Conservation (phyloP, 225 moss, liverwort and hornwort species). For the Takakia lepidozioides region DNA sequence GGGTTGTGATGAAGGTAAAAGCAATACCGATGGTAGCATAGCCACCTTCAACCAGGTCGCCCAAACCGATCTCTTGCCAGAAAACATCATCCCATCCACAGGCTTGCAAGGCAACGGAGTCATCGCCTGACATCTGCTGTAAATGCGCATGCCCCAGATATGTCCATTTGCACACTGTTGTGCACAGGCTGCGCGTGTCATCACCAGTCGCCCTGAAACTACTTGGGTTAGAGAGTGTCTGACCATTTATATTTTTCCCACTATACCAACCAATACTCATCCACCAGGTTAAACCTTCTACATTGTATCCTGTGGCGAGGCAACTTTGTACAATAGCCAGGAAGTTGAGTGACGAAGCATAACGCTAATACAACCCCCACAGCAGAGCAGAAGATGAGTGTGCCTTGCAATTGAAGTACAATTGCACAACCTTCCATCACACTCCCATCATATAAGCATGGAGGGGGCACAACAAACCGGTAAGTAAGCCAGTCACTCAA, state of each 20-base stretch:
- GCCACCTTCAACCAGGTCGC: constrained; percentile 83
- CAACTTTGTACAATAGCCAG: too few relatives aligned
- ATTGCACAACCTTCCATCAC: too few relatives aligned
- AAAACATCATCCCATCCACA: constrained; percentile 94
- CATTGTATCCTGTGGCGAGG: too few relatives aligned
- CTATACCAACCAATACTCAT: too few relatives aligned
- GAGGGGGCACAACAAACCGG: constrained; percentile 35
- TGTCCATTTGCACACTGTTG: constrained; percentile 96
- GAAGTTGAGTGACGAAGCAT: too few relatives aligned
- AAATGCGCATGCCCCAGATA: constrained; percentile 93
- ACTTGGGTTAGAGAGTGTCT: too few relatives aligned
- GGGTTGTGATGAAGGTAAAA: constrained; percentile 4
- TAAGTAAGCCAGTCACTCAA: constrained; percentile 98
- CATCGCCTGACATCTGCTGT: constrained; percentile 55
- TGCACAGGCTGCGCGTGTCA: constrained; percentile 93
- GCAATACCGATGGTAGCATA: constrained; percentile 86
- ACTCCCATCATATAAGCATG: not conserved
- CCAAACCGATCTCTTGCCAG: constrained; percentile 94
- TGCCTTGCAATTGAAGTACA: too few relatives aligned
- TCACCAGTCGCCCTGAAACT: constrained; percentile 95
- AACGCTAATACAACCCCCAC: too few relatives aligned
- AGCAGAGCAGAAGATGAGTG: too few relatives aligned
- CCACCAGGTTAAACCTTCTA: too few relatives aligned
- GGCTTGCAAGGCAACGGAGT: constrained; percentile 88
- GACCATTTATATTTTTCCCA: too few relatives aligned